Base-by-base conservation (phyloP, 306 rosid species). In the Cucumis cinereus region DNA sequence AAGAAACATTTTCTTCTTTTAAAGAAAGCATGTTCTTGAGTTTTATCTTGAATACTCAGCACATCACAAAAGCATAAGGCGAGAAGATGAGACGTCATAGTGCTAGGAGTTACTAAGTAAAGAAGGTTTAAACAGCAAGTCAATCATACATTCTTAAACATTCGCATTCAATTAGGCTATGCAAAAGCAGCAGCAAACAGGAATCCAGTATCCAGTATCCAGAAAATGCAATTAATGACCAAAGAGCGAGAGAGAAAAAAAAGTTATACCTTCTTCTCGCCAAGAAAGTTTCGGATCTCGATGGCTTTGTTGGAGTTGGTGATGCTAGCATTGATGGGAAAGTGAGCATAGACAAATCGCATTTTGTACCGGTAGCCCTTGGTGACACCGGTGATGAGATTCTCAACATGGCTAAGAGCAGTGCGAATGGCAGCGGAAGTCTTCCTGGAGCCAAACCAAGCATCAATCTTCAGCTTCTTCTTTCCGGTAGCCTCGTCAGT, bases 351-450 rank as follows among this genome's bases (percentile, higher is more conserved):
- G 4, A 92, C 97, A 45, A 92, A 92, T 30, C 96, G 78, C 97
- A 92, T 92, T 85, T 88, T 92, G 92, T 92, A 92, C 8, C 96
- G 87, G 83, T 87, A 92, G 0, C 98, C 96, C 86, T 89, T 90
- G 40, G 98, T 92, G 71, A 92, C 98, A 38, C 96, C 96, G 47
- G 91, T 92, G 73, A 92, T 92, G 28, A 92, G 96, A 10, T 92
- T 92, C 62, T 56, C 90, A 1, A 92, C 94, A 33, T 92, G 96
- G 69, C 91, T 87, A 59, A 90, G 92, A 1, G 98, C 96, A 4
- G 98, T 92, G 6, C 96, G 88, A 30, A 92, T 92, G 28, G 98
- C 85, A 33, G 94, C 98, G 10, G 94, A 90, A 24, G 98, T 87
- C 74, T 92, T 92, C 28, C 96, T 84, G 0, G 94, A 66, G 0